Evolutionary conservation across 176 grass and related monocot genomes (phyloP).

Genomic region (Bothriochloa decipiens): DNA sequence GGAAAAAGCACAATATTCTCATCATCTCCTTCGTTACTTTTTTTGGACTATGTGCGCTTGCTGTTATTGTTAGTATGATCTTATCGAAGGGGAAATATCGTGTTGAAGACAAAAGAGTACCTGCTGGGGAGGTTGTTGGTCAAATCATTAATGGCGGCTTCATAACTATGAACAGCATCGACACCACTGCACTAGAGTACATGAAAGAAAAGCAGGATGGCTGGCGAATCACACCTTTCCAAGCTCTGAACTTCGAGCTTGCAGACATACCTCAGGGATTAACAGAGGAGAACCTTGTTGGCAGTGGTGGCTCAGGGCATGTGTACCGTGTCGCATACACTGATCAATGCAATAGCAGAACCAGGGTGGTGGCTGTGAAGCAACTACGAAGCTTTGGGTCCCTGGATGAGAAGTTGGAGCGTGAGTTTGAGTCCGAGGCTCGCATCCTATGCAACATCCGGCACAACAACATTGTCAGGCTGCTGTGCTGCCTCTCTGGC

Average conservation of each 20-base stretch:
- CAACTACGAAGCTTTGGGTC: too few relatives aligned
- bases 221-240: neutral
- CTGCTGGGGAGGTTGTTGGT: slow-evolving; percentile 15
- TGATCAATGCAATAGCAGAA: slow-evolving; percentile 16
- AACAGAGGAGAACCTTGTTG: neutral
- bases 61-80: slow-evolving; percentile 17
- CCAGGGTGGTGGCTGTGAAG: too few relatives aligned
- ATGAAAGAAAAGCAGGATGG: slow-evolving; percentile 3
- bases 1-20: neutral
- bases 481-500: too few relatives aligned
- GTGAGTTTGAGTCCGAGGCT: too few relatives aligned
- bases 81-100: slow-evolving; percentile 56
- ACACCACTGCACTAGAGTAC: slow-evolving; percentile 51
- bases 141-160: slow-evolving; percentile 43
- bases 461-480: too few relatives aligned
- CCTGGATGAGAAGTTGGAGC: too few relatives aligned
- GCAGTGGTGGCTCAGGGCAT: neutral
- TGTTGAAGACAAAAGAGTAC: slow-evolving; percentile 44
- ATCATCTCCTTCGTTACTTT: slow-evolving; percentile 46
- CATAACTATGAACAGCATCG: slow-evolving; percentile 58
- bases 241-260: neutral
- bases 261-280: neutral
- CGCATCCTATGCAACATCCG: too few relatives aligned
- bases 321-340: neutral
- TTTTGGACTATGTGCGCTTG: slow-evolving; percentile 40